A percentile compares a stretch with the other conserved stretches of the same genome.
phyloP scores from a whole-genome alignment of 2,329 filamentous ascomycete genomes.

The Calonectria pseudoreteaudii region DNA sequence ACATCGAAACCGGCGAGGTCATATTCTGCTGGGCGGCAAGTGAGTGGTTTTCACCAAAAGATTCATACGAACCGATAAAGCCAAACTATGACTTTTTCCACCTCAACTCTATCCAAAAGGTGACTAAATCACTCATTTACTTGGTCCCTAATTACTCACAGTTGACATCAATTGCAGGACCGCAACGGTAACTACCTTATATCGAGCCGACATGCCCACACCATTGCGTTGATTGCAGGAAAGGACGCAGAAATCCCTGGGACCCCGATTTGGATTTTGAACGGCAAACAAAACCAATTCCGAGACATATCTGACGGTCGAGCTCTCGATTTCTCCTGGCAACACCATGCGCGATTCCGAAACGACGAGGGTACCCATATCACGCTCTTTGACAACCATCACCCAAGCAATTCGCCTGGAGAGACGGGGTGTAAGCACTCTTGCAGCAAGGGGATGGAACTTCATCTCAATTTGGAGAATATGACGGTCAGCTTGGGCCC shows the following conservation, averaged over 20 bases:
- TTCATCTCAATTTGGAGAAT: neutral
- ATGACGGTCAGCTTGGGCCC: slow-evolving; percentile 13
- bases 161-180: neutral
- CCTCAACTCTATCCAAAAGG: slow-evolving; percentile 21
- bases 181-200: slow-evolving; percentile 22
- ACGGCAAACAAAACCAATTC: slow-evolving; percentile 16
- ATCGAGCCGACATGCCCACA: slow-evolving; percentile 16
- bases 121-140: neutral
- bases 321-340: slow-evolving; percentile 16
- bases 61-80: slow-evolving; percentile 5
- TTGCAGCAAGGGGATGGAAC: slow-evolving; percentile 7
- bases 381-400: slow-evolving; percentile 23
- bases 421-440: neutral
- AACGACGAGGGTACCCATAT: slow-evolving; percentile 14
- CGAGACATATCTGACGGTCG: slow-evolving; percentile 7
- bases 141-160: neutral
- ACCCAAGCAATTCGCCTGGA: slow-evolving; percentile 13
- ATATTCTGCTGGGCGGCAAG: slow-evolving; percentile 17
- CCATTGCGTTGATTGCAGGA: slow-evolving; percentile 14
- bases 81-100: slow-evolving; percentile 22
- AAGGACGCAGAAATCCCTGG: neutral
- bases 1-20: slow-evolving; percentile 13
- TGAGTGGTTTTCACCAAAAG: slow-evolving; percentile 12
- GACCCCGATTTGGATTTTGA: slow-evolving; percentile 12
- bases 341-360: slow-evolving; percentile 20